Base-by-base conservation (phyloP, 768 basidiomycete genomes). In the Lactifluus subvellereus region DNA sequence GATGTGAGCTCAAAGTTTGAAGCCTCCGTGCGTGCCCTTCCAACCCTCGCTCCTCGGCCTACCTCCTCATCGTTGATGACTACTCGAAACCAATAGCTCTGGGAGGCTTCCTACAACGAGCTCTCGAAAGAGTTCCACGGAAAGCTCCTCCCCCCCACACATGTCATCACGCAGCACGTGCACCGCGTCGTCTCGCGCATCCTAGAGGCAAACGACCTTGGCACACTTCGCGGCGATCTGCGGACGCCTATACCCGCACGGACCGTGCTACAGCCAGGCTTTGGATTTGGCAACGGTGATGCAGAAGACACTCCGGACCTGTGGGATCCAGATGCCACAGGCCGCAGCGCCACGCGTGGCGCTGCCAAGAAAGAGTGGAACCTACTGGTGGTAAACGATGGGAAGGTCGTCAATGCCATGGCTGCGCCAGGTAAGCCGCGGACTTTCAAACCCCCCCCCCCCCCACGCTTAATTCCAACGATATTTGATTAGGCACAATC, bases 371-470 rank as follows among this genome's bases (percentile, higher is more conserved):
- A 75, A 72, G 67, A 79, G 66, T 90, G 86, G 86, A 79, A 89
- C 68, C 79, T 94, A 0, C 77, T 90, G 52, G 92, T 95, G 2
- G 88, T 94, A 48, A 78, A 91, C 65, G 88, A 93, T 66, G 75
- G 75, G 20, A 81, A 80, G 48, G 77, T 82, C 10, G 79, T 89
- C 63, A 95, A 96, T 71, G 93, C 93, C 0, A 82, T 88, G 74
- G 90, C 89, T 8, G 74, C 79, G 3, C 88, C 87, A 55, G 89
- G 93, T 85, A 59, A 33, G 72, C 30, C 13, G 27, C 47, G 43
- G 42, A 52, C 37, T 59, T 13, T 5, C 49, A 11, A 4, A 11
- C 37, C 16, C 38, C 38, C 38, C 35, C 38, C 35, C 30, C 40
- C 37, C 32, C 16, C 43, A 14, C 49, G 20, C 57, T 16, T 42